These are phyloP conservation scores for Yamadazyma membranifaciens DNA, from an alignment of 1,139 yeast genomes.

Conservation along the genomic window DNA sequence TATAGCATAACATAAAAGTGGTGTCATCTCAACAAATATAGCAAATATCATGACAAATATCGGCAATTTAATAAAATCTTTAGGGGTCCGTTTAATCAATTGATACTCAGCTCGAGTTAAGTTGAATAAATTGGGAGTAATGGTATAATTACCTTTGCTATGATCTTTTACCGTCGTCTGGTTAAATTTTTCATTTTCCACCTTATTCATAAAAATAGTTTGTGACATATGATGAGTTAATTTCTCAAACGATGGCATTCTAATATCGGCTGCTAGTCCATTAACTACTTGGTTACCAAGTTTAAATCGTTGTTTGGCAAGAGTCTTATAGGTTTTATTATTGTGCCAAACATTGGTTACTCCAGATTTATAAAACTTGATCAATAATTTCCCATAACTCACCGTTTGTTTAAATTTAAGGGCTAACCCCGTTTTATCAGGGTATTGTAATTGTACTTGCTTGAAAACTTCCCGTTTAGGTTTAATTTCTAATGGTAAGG, in stretches of 20 bases:
- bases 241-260: slow-evolving; percentile 25
- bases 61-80: slow-evolving; percentile 61
- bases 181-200: slow-evolving; percentile 23
- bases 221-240: slow-evolving; percentile 38
- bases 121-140: slow-evolving; percentile 23
- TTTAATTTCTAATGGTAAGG: slow-evolving; percentile 38
- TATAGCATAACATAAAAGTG: slow-evolving; percentile 53
- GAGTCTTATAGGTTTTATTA: slow-evolving; percentile 23
- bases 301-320: slow-evolving; percentile 23
- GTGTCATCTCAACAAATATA: slow-evolving; percentile 63
- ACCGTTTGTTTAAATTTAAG: slow-evolving; percentile 35
- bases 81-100: slow-evolving; percentile 53
- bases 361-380: slow-evolving; percentile 53
- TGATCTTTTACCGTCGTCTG: slow-evolving; percentile 14
- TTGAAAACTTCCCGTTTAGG: slow-evolving; percentile 29
- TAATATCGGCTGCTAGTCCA: slow-evolving; percentile 26
- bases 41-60: slow-evolving; percentile 56
- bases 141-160: neutral
- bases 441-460: slow-evolving; percentile 24
- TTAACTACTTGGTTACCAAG: slow-evolving; percentile 24
- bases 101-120: slow-evolving; percentile 57
- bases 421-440: slow-evolving; percentile 15
- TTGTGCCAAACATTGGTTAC: slow-evolving; percentile 49
- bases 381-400: slow-evolving; percentile 39
- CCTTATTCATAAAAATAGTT: slow-evolving; percentile 28